phyloP scores from a whole-genome alignment of 2,329 filamentous ascomycete genomes.

The Botryosphaeria dothidea region DNA sequence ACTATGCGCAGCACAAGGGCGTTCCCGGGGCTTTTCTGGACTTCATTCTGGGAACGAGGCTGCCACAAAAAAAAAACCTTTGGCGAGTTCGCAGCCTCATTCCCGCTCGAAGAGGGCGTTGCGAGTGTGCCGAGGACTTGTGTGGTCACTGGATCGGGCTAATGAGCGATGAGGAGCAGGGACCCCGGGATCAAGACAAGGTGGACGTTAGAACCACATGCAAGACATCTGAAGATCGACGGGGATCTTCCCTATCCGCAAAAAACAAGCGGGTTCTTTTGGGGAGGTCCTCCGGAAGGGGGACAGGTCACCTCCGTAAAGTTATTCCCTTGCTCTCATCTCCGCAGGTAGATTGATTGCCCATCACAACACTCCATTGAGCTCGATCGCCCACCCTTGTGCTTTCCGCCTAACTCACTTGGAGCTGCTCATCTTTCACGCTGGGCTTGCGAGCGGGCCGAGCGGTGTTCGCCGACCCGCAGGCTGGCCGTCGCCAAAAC shows the following conservation, averaged over 20 bases:
- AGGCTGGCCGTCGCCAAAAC: background rate
- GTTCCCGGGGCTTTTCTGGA: background rate
- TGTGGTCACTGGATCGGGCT: too few relatives aligned
- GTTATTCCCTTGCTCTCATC: background rate
- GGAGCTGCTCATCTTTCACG: background rate
- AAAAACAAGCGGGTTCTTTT: background rate
- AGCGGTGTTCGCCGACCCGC: background rate
- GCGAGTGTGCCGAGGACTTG: background rate
- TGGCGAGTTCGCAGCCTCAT: too few relatives aligned
- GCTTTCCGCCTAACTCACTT: background rate
- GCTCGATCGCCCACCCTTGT: background rate
- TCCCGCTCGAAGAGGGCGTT: too few relatives aligned
- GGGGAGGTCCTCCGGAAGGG: background rate
- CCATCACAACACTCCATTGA: background rate
- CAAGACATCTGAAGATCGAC: constrained; percentile 10
- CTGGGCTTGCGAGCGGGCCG: background rate
- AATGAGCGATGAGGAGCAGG: background rate
- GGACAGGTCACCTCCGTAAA: background rate
- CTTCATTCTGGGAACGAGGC: background rate
- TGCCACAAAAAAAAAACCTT: too few relatives aligned
- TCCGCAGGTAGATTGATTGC: background rate
- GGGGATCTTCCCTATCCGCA: background rate
- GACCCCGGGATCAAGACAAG: background rate
- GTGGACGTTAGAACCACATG: background rate
- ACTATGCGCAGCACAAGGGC: background rate